Base-by-base conservation (phyloP, 78 protist genomes). In the Tieghemostelium lacteum region DNA sequence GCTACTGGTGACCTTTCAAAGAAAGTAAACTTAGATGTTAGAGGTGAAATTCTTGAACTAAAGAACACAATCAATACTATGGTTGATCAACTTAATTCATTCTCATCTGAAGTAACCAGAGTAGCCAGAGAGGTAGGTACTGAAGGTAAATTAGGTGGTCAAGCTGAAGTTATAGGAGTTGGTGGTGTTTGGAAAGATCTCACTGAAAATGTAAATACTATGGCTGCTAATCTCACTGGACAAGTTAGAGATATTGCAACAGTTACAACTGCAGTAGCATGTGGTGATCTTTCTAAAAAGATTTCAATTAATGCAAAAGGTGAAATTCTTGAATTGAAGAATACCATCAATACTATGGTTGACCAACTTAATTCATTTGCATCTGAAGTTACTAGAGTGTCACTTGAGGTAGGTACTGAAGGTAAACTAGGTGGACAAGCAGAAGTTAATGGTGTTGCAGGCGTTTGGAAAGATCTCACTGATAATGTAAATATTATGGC, bases 401-500 rank as follows among this genome's bases (percentile, higher is more conserved):
- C 92, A 0, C 45, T 31, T 26, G 5, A 61, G 36, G 93, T 91
- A 49, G 94, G 94, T 69, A 91, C 94, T 20, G 94, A 78, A 58
- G 94, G 94, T 69, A 91, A 58, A 42, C 57, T 91, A 3, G 94
- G 94, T 37, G 94, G 94, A 19, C 88, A 91, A 64, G 88, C 93
- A 0, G 66, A 77, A 60, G 93, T 88, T 2, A 54, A 50, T 1
- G 93, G 93, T 34, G 86, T 88, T 6, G 94, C 40, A 1, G 94
- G 94, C 58, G 83, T 73, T 1, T 91, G 94, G 94, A 77, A 78
- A 28, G 94, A 91, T 50, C 20, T 91, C n/a, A 91, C 94, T 19
- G 94, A 75, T 50, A 91, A 91, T 28, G 94, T 91, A 55, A 91
- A 91, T 54, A 91, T 74, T 8, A 88, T 88, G 93, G 93, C 93